Evolutionary conservation across 2,329 filamentous ascomycete species (phyloP), one percentile per base, ranked within the genome.

Genomic region (Arthrobotrys pseudoclavata): DNA sequence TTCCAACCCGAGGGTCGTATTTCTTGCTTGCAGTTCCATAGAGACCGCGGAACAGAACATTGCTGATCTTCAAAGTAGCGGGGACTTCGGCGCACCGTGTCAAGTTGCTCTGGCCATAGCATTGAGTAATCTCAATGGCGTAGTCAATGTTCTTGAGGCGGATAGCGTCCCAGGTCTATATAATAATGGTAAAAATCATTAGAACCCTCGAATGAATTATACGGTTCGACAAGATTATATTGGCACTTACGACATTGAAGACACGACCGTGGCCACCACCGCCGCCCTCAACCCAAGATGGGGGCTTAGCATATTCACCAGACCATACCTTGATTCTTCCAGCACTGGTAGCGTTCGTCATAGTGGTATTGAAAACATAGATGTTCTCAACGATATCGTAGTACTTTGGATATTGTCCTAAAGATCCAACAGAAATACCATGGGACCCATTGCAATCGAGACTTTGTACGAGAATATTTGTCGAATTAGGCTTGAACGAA

Each of bases 261-360:
- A 92, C 90, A 42, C 85, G 84, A 20, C 90, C 88, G 0, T 83
- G 82, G 13, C 90, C 90, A 15, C 89, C 90, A n/a, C 90, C 90
- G 4, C 90, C 90, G 80, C 89, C 88, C 0, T 91, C 86, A 64
- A 89, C 87, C 20, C 86, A 87, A 87, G 4, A 91, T 83, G 0
- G 86, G 86, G 1, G 87, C 86, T 5, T 85, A 80, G 22, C 64
- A 42, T 69, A 76, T 55, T 86, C 81, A 29, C 89, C 89, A 0
- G 90, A 90, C 91, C 90, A 92, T 67, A 92, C 90, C 83, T 92
- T 92, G 84, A 93, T 92, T 74, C 91, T 88, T 0, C 90, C 91
- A 29, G 89, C 90, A 79, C 91, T 69, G 3, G 72, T 77, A 22
- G 88, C 87, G 80, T 90, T 89, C 57, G 85, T 85, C 86, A 90